These are phyloP conservation scores for Sporothrix curviconia DNA, from an alignment of 2,329 filamentous ascomycete genomes.

Conservation along the genomic window DNA sequence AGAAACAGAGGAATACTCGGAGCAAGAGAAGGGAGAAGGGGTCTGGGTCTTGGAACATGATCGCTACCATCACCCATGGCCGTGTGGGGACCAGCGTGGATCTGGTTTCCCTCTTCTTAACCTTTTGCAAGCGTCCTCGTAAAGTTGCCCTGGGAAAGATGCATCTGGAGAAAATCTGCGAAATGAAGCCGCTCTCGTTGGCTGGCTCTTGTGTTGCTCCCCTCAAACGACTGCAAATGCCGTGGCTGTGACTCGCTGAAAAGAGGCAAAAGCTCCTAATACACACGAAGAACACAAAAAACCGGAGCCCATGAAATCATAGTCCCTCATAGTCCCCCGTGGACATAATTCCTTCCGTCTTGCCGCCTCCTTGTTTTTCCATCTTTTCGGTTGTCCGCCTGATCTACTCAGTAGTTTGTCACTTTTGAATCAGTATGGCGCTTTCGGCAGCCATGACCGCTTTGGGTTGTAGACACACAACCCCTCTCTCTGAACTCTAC, in stretches of 20 bases:
- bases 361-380: not conserved
- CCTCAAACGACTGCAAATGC: no score
- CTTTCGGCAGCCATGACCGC: not conserved
- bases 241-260: not conserved
- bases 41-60: not conserved
- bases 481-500: not conserved
- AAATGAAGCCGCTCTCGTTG: not conserved
- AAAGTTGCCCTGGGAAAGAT: not conserved
- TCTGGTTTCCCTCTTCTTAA: not conserved
- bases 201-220: no score
- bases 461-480: slow-evolving; percentile 3
- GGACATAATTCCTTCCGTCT: not conserved
- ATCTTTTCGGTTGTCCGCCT: no score
- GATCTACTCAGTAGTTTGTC: no score
- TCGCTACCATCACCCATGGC: not conserved
- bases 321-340: not conserved
- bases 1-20: no score
- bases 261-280: slow-evolving; percentile 3
- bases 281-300: not conserved
- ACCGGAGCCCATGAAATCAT: not conserved
- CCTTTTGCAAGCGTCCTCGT: not conserved
- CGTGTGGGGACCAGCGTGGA: not conserved
- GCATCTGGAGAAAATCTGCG: not conserved
- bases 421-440: no score
- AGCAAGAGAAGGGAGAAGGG: not conserved